A percentile compares a stretch with the other conserved stretches of the same genome.
Conservation (phyloP, 805 yeast species). For the Brettanomyces sp. region DNA sequence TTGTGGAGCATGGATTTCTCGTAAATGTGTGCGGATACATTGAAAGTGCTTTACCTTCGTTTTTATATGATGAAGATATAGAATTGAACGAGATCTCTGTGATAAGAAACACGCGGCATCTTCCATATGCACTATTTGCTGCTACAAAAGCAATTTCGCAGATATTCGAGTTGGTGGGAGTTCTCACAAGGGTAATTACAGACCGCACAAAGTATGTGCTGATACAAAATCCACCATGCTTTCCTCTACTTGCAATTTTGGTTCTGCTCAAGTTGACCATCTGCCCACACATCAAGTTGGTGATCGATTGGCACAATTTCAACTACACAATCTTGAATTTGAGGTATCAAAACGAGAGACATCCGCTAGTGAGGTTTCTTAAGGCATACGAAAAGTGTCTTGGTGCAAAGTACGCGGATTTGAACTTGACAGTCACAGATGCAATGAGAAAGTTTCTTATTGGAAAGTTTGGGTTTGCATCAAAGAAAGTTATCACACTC, state of each 20-base stretch:
- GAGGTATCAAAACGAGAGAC: conserved; percentile 41
- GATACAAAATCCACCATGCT: conserved; percentile 87
- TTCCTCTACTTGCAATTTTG: conserved; percentile 68
- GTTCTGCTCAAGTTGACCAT: conserved; percentile 41
- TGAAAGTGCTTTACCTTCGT: conserved; percentile 44
- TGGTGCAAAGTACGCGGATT: conserved; percentile 51
- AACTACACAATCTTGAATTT: conserved; percentile 76
- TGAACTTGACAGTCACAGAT: conserved; percentile 73
- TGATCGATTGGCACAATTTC: conserved; percentile 95
- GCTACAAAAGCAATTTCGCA: conserved; percentile 51
- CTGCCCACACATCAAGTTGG: conserved; percentile 42
- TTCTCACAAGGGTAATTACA: conserved; percentile 48
- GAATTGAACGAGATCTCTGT: conserved; percentile 37
- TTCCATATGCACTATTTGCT: conserved; percentile 54
- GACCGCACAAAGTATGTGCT: conserved; percentile 55
- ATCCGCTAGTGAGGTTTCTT: conserved; percentile 55
- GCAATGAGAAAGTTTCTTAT: conserved; percentile 58
- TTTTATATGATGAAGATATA: conserved; percentile 38
- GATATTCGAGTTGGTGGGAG: conserved; percentile 31
- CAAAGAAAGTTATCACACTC: conserved; percentile 48
- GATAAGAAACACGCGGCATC: conserved; percentile 25
- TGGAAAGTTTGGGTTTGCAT: conserved; percentile 42
- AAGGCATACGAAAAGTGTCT: conserved; percentile 54
- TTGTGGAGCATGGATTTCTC: conserved; percentile 56
- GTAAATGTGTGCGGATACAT: conserved; percentile 84